These are phyloP conservation scores for Mrakia hoshinonis DNA, from an alignment of 768 basidiomycete genomes.

Conservation along the genomic window DNA sequence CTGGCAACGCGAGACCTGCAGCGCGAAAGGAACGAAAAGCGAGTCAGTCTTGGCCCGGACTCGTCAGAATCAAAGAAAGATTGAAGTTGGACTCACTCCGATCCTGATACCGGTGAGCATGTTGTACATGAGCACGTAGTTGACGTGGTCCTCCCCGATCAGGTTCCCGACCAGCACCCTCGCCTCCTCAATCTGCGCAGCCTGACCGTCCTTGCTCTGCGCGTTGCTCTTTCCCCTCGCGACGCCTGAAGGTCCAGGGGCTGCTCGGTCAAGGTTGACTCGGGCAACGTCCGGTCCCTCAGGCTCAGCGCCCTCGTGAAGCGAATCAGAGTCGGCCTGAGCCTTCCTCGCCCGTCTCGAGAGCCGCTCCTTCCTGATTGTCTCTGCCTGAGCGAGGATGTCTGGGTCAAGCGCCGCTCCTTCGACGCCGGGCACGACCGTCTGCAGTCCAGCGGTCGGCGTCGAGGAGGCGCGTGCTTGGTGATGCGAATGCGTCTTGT, in stretches of 20 bases:
- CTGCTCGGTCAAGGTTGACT: slow-evolving; percentile 42
- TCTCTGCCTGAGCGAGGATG: slow-evolving; percentile 81
- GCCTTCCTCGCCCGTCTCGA: slow-evolving; percentile 48
- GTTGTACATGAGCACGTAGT: slow-evolving; percentile 99
- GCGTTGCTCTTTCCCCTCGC: neutral
- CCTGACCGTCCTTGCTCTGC: slow-evolving; percentile 47
- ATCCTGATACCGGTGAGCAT: slow-evolving; percentile 98
- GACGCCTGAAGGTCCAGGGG: slow-evolving; percentile 43
- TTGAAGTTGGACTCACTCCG: slow-evolving; percentile 54
- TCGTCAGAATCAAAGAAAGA: slow-evolving; percentile 6
- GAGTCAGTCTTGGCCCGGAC: no score
- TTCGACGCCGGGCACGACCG: slow-evolving; percentile 34
- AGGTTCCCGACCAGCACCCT: slow-evolving; percentile 79
- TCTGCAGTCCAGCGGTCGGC: neutral
- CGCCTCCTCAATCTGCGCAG: slow-evolving; percentile 44
- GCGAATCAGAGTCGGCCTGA: neutral
- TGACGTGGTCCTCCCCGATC: slow-evolving; percentile 96
- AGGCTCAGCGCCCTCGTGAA: slow-evolving; percentile 4
- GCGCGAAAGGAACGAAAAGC: neutral
- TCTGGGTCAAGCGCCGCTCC: slow-evolving; percentile 53
- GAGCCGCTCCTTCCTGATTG: slow-evolving; percentile 64
- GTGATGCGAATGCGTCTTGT: neutral
- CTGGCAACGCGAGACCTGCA: slow-evolving; percentile 84
- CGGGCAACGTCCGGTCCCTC: slow-evolving; percentile 3
- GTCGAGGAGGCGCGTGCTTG: neutral